A percentile compares a stretch with the other conserved stretches of the same genome.
These are phyloP conservation scores for Populus alba DNA, from an alignment of 345 rosid genomes.

Conservation along the genomic window DNA sequence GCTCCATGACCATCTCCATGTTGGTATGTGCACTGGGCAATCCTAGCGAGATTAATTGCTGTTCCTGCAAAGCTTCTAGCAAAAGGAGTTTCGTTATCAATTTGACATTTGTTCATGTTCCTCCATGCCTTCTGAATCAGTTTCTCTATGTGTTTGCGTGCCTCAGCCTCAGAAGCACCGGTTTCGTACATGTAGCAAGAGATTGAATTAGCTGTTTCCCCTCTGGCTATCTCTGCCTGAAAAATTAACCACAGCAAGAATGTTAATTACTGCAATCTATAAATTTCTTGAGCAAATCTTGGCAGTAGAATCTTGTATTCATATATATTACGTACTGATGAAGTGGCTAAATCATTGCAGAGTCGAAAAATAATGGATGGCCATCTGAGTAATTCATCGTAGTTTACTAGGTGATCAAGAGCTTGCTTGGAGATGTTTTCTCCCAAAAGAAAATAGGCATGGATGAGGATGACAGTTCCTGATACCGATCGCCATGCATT, in stretches of 20 bases:
- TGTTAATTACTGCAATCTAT: not conserved
- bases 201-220: not conserved
- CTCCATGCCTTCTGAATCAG: not conserved
- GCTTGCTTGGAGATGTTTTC: slow-evolving; percentile 11
- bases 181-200: not conserved
- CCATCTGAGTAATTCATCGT: slow-evolving; percentile 31
- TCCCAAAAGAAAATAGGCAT: slow-evolving; percentile 23
- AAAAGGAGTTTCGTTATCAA: not conserved
- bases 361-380: slow-evolving; percentile 39
- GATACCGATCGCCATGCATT: slow-evolving; percentile 40
- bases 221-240: slow-evolving; percentile 3
- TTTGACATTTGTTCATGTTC: not conserved
- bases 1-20: not conserved
- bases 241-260: not conserved
- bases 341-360: slow-evolving; percentile 42
- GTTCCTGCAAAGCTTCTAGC: not conserved
- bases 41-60: not conserved
- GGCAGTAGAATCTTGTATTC: not conserved
- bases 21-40: not conserved
- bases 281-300: not conserved
- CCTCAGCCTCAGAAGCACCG: not conserved
- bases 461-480: slow-evolving; percentile 25
- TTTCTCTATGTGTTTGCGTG: not conserved
- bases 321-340: slow-evolving; percentile 26
- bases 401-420: slow-evolving; percentile 19